These are phyloP conservation scores for Fusarium siculi DNA, from an alignment of 2,329 filamentous ascomycete genomes.

Conservation along the genomic window DNA sequence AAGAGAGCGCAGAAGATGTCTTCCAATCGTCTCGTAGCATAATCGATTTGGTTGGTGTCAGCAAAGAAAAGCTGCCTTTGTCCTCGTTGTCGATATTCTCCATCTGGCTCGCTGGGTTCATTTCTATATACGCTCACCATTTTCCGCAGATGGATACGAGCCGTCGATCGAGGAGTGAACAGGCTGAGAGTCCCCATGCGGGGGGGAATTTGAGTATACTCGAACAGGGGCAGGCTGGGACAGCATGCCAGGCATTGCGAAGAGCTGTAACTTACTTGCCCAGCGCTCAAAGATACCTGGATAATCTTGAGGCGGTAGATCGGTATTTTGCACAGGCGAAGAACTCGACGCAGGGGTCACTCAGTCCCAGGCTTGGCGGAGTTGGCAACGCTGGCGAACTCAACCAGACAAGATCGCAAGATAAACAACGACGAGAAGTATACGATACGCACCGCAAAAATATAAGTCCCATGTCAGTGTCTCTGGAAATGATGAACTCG, in stretches of 20 bases:
- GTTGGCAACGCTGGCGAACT: constrained; percentile 3
- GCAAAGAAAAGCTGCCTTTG: constrained; percentile 70
- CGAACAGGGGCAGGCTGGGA: constrained; percentile 11
- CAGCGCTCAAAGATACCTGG: constrained; percentile 30
- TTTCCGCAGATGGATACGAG: constrained; percentile 76
- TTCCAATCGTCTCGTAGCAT: constrained; percentile 68
- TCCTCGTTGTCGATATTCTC: constrained; percentile 75
- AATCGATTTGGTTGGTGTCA: constrained; percentile 71
- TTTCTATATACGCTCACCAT: constrained; percentile 72
- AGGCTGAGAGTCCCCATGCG: not conserved
- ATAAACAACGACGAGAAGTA: not conserved
- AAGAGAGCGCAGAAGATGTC: not conserved
- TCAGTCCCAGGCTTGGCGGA: constrained; percentile 31
- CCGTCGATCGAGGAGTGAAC: constrained; percentile 23
- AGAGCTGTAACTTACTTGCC: constrained; percentile 26
- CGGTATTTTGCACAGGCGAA: constrained; percentile 23
- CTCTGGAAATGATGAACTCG: constrained; percentile 18
- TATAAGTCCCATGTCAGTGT: constrained; percentile 23
- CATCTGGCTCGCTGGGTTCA: constrained; percentile 73
- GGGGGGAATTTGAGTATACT: constrained; percentile 4
- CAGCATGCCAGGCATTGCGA: constrained; percentile 28
- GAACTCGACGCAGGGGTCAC: not conserved
- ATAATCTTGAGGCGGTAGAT: constrained; percentile 23
- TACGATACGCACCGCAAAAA: constrained; percentile 3
- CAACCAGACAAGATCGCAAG: not conserved